Evolutionary conservation across 1,139 yeast genomes (phyloP).

Genomic region (Candida sp.): DNA sequence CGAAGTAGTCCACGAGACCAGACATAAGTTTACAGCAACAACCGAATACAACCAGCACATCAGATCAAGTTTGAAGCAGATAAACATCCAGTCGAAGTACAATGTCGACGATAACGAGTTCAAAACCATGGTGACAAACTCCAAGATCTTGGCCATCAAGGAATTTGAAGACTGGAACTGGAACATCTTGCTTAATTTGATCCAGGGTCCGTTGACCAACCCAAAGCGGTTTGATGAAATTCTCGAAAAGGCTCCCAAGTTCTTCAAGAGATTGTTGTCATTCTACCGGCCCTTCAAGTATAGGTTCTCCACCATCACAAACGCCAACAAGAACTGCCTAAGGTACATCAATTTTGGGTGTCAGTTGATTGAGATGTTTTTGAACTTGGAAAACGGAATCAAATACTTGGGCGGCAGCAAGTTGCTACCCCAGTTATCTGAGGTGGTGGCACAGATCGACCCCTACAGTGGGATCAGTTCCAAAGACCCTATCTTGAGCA

Average conservation of each 20-base stretch:
- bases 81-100: slow-evolving; percentile 50
- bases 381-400: slow-evolving; percentile 67
- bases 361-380: slow-evolving; percentile 68
- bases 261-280: slow-evolving; percentile 81
- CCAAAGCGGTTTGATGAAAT: slow-evolving; percentile 80
- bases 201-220: slow-evolving; percentile 80
- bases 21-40: slow-evolving; percentile 15
- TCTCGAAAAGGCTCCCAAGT: slow-evolving; percentile 74
- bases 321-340: slow-evolving; percentile 45
- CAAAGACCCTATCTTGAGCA: slow-evolving; percentile 74
- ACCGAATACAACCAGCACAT: slow-evolving; percentile 25
- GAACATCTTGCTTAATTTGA: slow-evolving; percentile 66
- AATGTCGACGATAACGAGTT: slow-evolving; percentile 75
- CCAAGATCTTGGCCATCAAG: slow-evolving; percentile 78
- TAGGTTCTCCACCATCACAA: slow-evolving; percentile 64
- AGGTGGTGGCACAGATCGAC: slow-evolving; percentile 85
- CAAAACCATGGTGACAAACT: slow-evolving; percentile 65
- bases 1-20: slow-evolving; percentile 25
- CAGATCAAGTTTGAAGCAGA: slow-evolving; percentile 36
- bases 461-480: slow-evolving; percentile 79
- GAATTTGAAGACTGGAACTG: slow-evolving; percentile 91
- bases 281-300: slow-evolving; percentile 93
- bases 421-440: slow-evolving; percentile 84
- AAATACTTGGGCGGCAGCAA: slow-evolving; percentile 74
- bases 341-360: slow-evolving; percentile 75